A percentile compares a stretch with the other conserved stretches of the same genome.
These are phyloP conservation scores for Microbotryum silenes-acaulis DNA, from an alignment of 1,284 basidiomycete species.

Conservation along the genomic window DNA sequence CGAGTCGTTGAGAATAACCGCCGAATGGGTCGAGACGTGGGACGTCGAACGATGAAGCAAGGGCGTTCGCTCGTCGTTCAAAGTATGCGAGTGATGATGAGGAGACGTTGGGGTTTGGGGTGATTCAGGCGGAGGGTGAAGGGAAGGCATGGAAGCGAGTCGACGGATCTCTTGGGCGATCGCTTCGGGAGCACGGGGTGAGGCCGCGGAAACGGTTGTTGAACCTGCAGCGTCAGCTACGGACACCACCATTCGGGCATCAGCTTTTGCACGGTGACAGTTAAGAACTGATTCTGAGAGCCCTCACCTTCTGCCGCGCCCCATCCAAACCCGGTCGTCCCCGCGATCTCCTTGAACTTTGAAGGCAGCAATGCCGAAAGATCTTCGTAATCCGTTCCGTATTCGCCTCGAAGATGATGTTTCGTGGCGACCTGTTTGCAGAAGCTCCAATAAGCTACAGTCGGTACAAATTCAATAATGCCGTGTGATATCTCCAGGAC, in stretches of 20 bases:
- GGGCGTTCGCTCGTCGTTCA: conserved; percentile 18
- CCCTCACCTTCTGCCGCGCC: conserved; percentile 21
- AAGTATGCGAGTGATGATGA: too few species aligned
- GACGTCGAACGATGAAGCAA: conserved; percentile 5
- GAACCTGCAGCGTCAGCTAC: too few species aligned
- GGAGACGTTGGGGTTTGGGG: too few species aligned
- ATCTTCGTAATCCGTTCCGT: conserved; percentile 36
- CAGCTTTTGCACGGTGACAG: too few species aligned
- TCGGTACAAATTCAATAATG: neutral
- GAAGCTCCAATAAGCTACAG: neutral
- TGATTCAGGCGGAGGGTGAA: too few species aligned
- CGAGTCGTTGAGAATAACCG: conserved; percentile 31
- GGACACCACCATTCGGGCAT: too few species aligned
- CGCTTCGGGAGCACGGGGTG: too few species aligned
- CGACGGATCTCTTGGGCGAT: too few species aligned
- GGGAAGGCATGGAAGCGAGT: too few species aligned
- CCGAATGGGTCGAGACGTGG: neutral
- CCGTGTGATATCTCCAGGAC: neutral
- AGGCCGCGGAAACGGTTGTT: too few species aligned
- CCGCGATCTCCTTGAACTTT: conserved; percentile 4
- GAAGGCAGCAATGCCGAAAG: conserved; percentile 13
- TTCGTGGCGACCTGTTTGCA: conserved; percentile 27
- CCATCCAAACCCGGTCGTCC: conserved; percentile 13
- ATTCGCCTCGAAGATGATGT: conserved; percentile 36
- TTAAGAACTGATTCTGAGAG: too few species aligned